Evolutionary conservation across 805 yeast species (phyloP), one percentile per base, ranked within the genome.

Genomic region (Metschnikowia matae): DNA sequence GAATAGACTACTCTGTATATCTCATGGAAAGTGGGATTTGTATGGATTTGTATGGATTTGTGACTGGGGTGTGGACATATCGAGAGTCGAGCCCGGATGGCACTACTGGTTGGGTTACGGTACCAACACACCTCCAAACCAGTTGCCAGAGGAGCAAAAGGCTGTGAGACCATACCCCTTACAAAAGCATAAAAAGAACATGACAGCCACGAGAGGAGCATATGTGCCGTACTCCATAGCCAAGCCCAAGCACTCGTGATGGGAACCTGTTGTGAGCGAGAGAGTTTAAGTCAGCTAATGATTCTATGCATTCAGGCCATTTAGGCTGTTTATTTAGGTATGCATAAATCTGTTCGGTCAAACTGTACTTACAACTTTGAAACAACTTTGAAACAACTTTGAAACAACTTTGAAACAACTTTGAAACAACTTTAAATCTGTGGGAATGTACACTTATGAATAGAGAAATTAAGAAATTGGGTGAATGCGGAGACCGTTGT

Each of bases 71-170:
- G 60, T 71, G 41, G 94, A 88, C 62, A 81, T 85, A 62, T 80
- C 92, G 14, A 84, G 80, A 54, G 80, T 87, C 13, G 94, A 89
- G 70, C 95, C 96, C 6, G 96, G 89, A 37, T 89, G 96, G 96
- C 94, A 87, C 67, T 87, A 80, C 63, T 89, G 96, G 96, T 76
- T 89, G 59, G 92, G 86, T 13, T 86, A 89, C 67, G 95, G 95
- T 61, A 83, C 89, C 46, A 87, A 87, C 66, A 80, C 81, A 6
- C 84, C 89, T 10, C 96, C 96, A 18, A 73, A 70, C 66, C 63
- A 78, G 63, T 70, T 86, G 53, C 65, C 75, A 37, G 79, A 74
- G 21, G 83, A 76, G 43, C 79, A 78, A 57, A 75, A 69, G 60
- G 61, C 69, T 31, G 68, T 67, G 37, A 73, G 87, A 62, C 83